These are phyloP conservation scores for Haemoproteus tartakovskyi DNA, from an alignment of 169 alveolate genomes.

Conservation along the genomic window DNA sequence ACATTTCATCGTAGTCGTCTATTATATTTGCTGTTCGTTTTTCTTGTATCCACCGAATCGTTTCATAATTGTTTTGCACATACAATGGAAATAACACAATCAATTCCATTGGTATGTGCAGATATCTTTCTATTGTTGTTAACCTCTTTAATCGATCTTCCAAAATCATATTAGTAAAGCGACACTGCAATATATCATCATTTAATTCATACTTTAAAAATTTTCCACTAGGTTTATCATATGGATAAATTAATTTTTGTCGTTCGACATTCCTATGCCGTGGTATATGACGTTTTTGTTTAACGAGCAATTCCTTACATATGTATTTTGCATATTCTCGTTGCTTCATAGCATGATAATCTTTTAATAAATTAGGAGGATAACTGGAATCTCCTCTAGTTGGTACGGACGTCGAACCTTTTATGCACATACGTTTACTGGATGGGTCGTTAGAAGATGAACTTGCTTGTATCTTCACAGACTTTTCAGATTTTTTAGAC, in stretches of 20 bases:
- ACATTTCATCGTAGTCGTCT: neutral
- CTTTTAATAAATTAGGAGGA: no score
- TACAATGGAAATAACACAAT: slow-evolving; percentile 25
- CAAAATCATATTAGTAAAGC: slow-evolving; percentile 24
- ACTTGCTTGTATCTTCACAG: no score
- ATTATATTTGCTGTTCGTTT: slow-evolving; percentile 2
- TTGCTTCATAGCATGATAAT: no score
- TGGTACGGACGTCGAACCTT: slow-evolving; percentile 38
- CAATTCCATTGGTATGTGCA: slow-evolving; percentile 31
- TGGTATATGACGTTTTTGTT: no score
- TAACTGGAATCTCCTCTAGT: no score
- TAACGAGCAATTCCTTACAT: no score
- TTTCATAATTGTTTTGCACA: slow-evolving; percentile 37
- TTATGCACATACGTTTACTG: no score
- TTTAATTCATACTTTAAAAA: slow-evolving; percentile 48
- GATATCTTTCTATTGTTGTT: slow-evolving; percentile 29
- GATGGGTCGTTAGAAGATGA: no score
- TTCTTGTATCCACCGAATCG: slow-evolving; percentile 6
- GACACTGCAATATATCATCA: slow-evolving; percentile 12
- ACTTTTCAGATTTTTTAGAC: no score
- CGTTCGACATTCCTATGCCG: no score
- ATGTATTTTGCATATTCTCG: no score
- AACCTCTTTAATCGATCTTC: slow-evolving; percentile 37
- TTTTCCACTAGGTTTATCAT: slow-evolving; percentile 13
- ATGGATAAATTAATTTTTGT: slow-evolving; percentile 31